Evolutionary conservation across 2,329 filamentous ascomycete species (phyloP), one percentile per base, ranked within the genome.

Genomic region (Ophiognomonia clavigignenti-juglandacearum): DNA sequence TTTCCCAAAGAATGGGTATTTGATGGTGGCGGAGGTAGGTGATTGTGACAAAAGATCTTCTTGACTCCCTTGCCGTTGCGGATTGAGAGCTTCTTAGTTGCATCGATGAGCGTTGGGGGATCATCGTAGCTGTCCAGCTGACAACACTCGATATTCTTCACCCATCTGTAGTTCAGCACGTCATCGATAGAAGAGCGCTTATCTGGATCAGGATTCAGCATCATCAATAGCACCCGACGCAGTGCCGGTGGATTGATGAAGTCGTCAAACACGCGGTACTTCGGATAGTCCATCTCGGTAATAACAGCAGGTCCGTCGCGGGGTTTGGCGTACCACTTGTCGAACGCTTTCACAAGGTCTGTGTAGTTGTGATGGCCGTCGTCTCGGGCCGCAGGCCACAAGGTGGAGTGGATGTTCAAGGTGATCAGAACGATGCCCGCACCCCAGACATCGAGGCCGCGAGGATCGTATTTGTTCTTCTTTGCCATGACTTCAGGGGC

Each of bases 401-500:
- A 78, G 38, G 79, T 82, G 19, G 81, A 86, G 36, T 80, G 78
- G 58, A 86, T 86, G 32, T 79, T 80, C 54, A 95, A 78, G 53
- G 85, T 83, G 49, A 95, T 70, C 75, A 88, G 92, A 54, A 93
- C 85, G 48, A 95, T 83, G 20, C 84, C 90, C 42, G 85, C 85
- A 45, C 86, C 85, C 90, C 90, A 96, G 11, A 95, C 85, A 59
- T 96, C 90, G 11, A 95, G 71, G 4, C 84, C 80, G 38, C 88
- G 82, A 1, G 90, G 85, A 60, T 95, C 90, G 57, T 77, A 82
- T 43, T 73, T 65, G 58, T 69, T 65, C 53, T 81, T 72, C 71
- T 87, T 88, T 38, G 74, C 75, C 29, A 93, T 71, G 5, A 95
- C 87, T 63, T 95, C 89, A 1, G 90, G 90, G 0, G 89, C 87